Evolutionary conservation across 1,139 yeast genomes (phyloP).

Genomic region (Geotrichum siamense): DNA sequence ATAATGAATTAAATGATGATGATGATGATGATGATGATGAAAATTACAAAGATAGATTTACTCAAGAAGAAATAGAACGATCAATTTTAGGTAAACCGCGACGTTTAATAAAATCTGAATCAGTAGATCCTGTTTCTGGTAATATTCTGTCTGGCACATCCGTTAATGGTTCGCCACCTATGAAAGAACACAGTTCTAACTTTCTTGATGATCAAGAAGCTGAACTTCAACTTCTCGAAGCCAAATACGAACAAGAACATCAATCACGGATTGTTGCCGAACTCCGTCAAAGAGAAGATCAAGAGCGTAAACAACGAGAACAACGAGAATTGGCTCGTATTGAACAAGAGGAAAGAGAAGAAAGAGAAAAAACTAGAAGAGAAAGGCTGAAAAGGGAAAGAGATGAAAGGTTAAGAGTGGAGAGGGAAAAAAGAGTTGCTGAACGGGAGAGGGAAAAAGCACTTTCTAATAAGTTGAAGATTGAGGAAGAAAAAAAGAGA

Average conservation of each 20-base stretch:
- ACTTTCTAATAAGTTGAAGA: background rate
- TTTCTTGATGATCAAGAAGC: slow-evolving; percentile 2
- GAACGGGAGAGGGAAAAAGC: slow-evolving; percentile 3
- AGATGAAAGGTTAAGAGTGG: background rate
- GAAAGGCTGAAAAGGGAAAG: slow-evolving; percentile 4
- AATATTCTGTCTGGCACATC: background rate
- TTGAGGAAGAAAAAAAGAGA: background rate
- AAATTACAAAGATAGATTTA: slow-evolving; percentile 8
- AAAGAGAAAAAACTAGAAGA: background rate
- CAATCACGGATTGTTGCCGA: background rate
- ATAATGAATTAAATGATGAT: slow-evolving; percentile 1
- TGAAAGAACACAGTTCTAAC: background rate
- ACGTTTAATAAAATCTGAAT: slow-evolving; percentile 2
- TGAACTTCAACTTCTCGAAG: background rate
- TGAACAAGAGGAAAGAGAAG: slow-evolving; percentile 1
- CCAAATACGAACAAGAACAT: background rate
- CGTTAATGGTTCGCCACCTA: background rate
- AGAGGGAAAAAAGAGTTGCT: background rate
- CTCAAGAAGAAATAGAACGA: slow-evolving; percentile 12
- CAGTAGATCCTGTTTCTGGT: background rate
- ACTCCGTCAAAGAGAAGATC: background rate
- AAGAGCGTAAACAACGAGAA: background rate
- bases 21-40: background rate
- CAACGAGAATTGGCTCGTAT: background rate
- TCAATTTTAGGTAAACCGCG: slow-evolving; percentile 13